Base-by-base conservation (phyloP, 129 eudicot genomes). In the Flaveria sonorensis region DNA sequence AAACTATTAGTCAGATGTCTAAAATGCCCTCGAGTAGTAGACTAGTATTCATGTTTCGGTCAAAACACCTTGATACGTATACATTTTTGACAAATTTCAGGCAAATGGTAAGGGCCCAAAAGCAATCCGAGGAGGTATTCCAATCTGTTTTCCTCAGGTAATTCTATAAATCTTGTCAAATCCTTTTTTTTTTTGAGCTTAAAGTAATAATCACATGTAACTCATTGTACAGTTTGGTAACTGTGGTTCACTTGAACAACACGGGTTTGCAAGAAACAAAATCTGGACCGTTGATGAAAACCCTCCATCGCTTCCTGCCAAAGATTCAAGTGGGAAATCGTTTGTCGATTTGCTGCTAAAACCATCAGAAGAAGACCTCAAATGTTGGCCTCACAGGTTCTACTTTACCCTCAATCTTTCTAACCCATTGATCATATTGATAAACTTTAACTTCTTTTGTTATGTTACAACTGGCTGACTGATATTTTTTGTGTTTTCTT, bases 141-240 rank as follows among this genome's bases (percentile, higher is more conserved):
- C 97, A 32, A 88, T 95, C 65, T 91, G 96, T 75, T 95, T 95
- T 79, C 99, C 99, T 43, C 97, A 95, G 97, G 97, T 95, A 87
- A 52, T 19, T 81, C 30, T 10, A 10, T 52, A 56, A 73, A 67
- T 73, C 24, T 43, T 57, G 43, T 50, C 7, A 1, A 16, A 11
- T 32, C 2, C 10, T 20, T 32, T 16, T 70, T 16, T 70, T 47
- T 11, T 62, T 71, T 32, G 1, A 19, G 68, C 45, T 74, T 21
- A 59, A 48, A 48, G 14, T 39, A 40, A 56, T 40, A 23, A 73
- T 52, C 63, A 79, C 21, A 20, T 76, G 70, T 51, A 69, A 77
- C 70, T 84, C 47, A 42, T 52, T 70, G 72, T 85, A 60, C 80
- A 95, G 97, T 89, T 95, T 83, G 89, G 94, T 30, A 89, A 81